Evolutionary conservation across 1,284 basidiomycete genomes (phyloP).

Genomic region (Ganoderma leucocontextum): DNA sequence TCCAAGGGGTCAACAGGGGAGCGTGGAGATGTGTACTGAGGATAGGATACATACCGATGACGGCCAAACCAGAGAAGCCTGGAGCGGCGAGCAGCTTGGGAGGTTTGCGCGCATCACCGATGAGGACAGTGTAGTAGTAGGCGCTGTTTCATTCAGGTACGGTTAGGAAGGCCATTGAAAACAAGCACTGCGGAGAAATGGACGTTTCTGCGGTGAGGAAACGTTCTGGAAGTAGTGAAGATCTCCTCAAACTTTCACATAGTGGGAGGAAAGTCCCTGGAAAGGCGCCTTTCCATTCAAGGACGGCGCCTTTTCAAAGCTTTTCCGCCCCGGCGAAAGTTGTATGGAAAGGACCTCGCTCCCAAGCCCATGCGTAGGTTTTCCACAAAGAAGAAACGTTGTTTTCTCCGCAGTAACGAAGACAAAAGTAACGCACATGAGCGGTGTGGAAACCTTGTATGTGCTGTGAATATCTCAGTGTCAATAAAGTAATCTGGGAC

Average conservation of each 20-base stretch:
- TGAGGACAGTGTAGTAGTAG: conserved; percentile 74
- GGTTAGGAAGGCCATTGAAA: background rate
- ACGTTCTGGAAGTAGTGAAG: background rate
- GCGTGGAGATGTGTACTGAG: background rate
- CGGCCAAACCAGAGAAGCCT: conserved; percentile 69
- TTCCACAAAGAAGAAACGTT: background rate
- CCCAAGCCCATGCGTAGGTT: background rate
- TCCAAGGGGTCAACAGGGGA: background rate
- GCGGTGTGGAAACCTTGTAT: conserved; percentile 68
- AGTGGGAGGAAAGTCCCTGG: background rate
- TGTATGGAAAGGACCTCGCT: background rate
- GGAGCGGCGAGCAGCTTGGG: conserved; percentile 68
- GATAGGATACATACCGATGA: conserved; percentile 60
- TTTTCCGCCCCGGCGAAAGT: background rate
- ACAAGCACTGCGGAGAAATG: background rate
- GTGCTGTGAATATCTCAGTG: conserved; percentile 48
- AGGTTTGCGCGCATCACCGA: conserved; percentile 66
- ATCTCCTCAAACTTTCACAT: background rate
- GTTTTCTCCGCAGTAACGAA: background rate
- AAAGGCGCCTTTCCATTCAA: background rate
- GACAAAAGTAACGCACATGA: conserved; percentile 45
- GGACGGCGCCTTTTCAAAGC: background rate
- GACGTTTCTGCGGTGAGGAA: background rate
- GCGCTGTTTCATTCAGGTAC: conserved; percentile 38
- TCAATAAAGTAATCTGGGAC: conserved; percentile 4